Percentiles rank a stretch among this genome's conserved stretches.
phyloP scores from a whole-genome alignment of 257 asterid genomes.

The Penstemon eatonii region DNA sequence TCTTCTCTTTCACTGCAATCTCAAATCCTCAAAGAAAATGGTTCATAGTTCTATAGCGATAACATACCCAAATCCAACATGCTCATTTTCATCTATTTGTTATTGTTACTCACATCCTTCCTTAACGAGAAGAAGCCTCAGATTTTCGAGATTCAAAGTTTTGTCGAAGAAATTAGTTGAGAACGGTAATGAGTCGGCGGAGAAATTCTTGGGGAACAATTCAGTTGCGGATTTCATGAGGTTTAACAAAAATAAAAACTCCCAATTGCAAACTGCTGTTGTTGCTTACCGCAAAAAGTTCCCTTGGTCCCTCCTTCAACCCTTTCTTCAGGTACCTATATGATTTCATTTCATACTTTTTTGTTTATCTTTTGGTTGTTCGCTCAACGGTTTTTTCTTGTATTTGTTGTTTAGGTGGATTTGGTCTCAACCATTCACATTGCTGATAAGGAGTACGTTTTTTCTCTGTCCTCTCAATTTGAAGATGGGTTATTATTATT shows the following conservation, averaged over 20 bases:
- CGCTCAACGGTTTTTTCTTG: constrained; percentile 12
- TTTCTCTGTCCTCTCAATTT: too few species aligned
- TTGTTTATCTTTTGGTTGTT: background rate
- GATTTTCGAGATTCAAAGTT: constrained; percentile 37
- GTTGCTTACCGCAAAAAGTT: constrained; percentile 82
- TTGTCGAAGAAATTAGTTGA: constrained; percentile 31
- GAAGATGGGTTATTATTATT: too few species aligned
- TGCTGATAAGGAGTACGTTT: constrained; percentile 84
- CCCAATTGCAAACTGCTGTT: constrained; percentile 90
- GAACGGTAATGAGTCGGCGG: constrained; percentile 48
- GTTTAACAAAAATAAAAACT: constrained; percentile 47
- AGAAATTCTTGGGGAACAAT: constrained; percentile 61
- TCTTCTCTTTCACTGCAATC: too few species aligned
- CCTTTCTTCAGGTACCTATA: constrained; percentile 67
- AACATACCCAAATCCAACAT: constrained; percentile 45
- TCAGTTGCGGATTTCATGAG: constrained; percentile 97
- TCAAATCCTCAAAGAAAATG: constrained; percentile 28
- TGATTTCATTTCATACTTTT: background rate
- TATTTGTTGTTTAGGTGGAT: constrained; percentile 61
- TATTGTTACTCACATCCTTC: background rate
- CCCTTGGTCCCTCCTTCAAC: constrained; percentile 89
- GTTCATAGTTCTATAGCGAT: constrained; percentile 50
- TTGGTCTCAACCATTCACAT: constrained; percentile 96
- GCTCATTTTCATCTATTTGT: constrained; percentile 43
- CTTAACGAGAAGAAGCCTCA: constrained; percentile 24